phyloP scores from a whole-genome alignment of 345 rosid genomes.

The Microthlaspi erraticum region DNA sequence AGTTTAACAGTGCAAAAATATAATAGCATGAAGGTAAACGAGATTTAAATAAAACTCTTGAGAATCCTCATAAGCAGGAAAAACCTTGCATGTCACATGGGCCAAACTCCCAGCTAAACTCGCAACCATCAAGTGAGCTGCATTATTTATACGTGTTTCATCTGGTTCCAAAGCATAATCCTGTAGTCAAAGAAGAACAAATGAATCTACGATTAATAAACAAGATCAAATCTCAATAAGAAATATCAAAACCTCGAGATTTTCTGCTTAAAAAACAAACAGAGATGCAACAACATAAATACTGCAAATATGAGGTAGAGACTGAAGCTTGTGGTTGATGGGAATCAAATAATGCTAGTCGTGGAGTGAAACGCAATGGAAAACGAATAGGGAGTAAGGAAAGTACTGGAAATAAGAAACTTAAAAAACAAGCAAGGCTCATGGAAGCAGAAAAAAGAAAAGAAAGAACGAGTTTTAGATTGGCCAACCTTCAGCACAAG shows the following conservation, averaged over 20 bases:
- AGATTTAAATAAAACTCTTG: constrained; percentile 16
- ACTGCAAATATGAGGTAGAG: neutral
- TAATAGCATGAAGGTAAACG: constrained; percentile 17
- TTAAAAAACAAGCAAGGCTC: neutral
- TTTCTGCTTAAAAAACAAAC: constrained; percentile 11
- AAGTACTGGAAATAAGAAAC: neutral
- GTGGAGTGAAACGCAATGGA: neutral
- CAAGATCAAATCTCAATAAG: neutral
- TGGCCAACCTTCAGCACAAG: constrained; percentile 88
- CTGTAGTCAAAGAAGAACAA: constrained; percentile 45
- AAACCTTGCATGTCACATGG: constrained; percentile 99
- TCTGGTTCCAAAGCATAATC: constrained; percentile 94
- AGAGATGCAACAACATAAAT: neutral
- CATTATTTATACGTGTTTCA: constrained; percentile 86
- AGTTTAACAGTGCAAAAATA: constrained; percentile 14
- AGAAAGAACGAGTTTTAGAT: neutral
- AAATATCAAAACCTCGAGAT: neutral
- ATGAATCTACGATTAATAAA: neutral
- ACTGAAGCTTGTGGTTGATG: neutral
- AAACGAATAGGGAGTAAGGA: neutral
- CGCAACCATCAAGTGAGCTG: constrained; percentile 99
- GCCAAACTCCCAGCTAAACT: constrained; percentile 98
- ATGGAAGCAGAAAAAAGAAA: neutral
- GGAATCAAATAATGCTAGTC: neutral
- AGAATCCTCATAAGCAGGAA: constrained; percentile 25